phyloP scores from a whole-genome alignment of 345 rosid species.

The Fremontodendron californicum region DNA sequence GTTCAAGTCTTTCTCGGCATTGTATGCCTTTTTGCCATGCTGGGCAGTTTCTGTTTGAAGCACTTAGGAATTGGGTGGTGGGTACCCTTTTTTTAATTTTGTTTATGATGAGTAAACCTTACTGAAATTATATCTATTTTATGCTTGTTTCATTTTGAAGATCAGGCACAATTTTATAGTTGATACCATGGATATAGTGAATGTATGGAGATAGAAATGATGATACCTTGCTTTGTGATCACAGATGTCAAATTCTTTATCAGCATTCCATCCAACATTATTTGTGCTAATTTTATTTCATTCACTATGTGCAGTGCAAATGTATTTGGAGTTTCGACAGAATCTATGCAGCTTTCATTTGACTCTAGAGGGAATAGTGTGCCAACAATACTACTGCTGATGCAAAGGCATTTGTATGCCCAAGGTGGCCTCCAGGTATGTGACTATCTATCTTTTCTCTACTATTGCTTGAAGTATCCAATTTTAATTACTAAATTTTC shows the following conservation, averaged over 20 bases:
- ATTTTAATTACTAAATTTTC: slow-evolving; percentile 3
- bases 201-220: not conserved
- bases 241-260: not conserved
- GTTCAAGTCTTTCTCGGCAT: not conserved
- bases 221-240: not conserved
- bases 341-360: slow-evolving; percentile 93
- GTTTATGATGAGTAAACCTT: not conserved
- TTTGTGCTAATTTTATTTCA: not conserved
- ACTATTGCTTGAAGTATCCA: not conserved
- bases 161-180: not conserved
- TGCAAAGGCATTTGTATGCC: slow-evolving; percentile 81
- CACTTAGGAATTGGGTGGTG: not conserved
- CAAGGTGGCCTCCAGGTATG: slow-evolving; percentile 80
- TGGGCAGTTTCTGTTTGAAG: not conserved
- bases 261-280: not conserved
- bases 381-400: slow-evolving; percentile 76
- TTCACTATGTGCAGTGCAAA: slow-evolving; percentile 55
- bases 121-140: too few relatives aligned
- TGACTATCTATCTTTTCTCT: not conserved
- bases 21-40: not conserved
- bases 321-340: slow-evolving; percentile 95
- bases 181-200: not conserved
- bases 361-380: slow-evolving; percentile 93
- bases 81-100: not conserved
- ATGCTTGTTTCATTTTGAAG: not conserved